Evolutionary conservation across 345 rosid species (phyloP), one percentile per base, ranked within the genome.

Genomic region (Populus nigra): DNA sequence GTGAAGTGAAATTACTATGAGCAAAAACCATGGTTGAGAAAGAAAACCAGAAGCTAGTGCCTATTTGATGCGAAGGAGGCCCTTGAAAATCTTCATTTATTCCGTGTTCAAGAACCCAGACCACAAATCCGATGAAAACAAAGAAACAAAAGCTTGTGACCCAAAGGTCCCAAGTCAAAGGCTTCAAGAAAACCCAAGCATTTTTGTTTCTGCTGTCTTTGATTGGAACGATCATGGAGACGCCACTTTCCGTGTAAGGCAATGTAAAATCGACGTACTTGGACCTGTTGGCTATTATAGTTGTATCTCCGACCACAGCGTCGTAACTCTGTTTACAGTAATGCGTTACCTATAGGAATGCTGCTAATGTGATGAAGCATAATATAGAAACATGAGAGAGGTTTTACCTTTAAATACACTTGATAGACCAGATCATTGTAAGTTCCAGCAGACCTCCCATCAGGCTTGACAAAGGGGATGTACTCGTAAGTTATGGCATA

Each of bases 1-100:
- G 0, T 29, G 1, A 38, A 73, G 31, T 10, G 47, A 38, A n/a
- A 59, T 0, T 66, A 75, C 78, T 47, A 7, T 70, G 65, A 2
- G 79, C 39, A 29, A 81, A 83, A 25, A 83, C 87, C 43, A 86
- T 66, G 2, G 87, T 43, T 7, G 82, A 75, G 82, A 83, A 55
- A 68, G 84, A 91, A 85, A 84, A 94, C 95, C 98, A 94, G 77
- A 94, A 86, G 80, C 88, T 83, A 69, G 96, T 94, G 75, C 87
- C 69, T 16, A 86, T 38, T 88, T 92, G 96, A 79, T 79, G 33
- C 66, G 36, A 35, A 67, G 59, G 65, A 1, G 90, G 87, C 18
- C 97, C 98, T 0, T 78, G 73, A 23, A 92, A 92, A 50, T 91
- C 97, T 53, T 85, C 78, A 69, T 91, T 92, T 15, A 89, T 81